Base-by-base conservation (phyloP, 2,329 filamentous ascomycete species). In the Botrytis porri region DNA sequence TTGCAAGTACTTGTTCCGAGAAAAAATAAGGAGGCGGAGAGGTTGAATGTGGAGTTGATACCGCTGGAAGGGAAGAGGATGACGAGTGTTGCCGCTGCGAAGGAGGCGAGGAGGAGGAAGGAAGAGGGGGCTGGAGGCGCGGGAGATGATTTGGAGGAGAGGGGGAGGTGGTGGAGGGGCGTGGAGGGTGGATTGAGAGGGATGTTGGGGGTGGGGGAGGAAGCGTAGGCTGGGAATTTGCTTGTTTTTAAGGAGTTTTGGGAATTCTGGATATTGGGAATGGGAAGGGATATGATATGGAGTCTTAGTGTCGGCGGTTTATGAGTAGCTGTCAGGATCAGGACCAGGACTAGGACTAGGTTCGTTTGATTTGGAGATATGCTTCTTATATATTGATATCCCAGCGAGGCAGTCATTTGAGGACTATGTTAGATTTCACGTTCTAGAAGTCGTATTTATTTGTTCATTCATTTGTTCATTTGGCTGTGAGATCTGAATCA, bases 91-190 rank as follows among this genome's bases (percentile, higher is more conserved):
- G 85, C 88, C 37, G 90, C 91, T 25, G 92, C 92, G n/a, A 88
- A 85, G 76, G 92, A 95, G 78, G 92, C 92, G 20, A 87, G 86
- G 81, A 85, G 89, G 78, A 86, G 91, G 77, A 91, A 90, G 80
- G 91, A 93, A 78, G 86, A 86, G 18, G 86, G 89, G 14, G 83
- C 90, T 12, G 88, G 89, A 8, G 91, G 90, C 9, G 88, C 89
- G 60, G 88, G 88, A 25, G 92, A 94, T 77, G 92, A 95, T 78
- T 81, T 94, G 45, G 93, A 95, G 80, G 90, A 93, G 81, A 87
- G 89, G 77, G 93, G 91, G 9, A 85, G 92, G 76, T 95, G 93
- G 93, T 89, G 90, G 82, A 87, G 88, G 76, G 90, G 90, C 29
- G 89, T 88, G n/a, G 92, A 94, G 79, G 83, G 84, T 14, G 86